Conservation (phyloP, 306 rosid genomes). For the Vigna reflexopilosa region DNA sequence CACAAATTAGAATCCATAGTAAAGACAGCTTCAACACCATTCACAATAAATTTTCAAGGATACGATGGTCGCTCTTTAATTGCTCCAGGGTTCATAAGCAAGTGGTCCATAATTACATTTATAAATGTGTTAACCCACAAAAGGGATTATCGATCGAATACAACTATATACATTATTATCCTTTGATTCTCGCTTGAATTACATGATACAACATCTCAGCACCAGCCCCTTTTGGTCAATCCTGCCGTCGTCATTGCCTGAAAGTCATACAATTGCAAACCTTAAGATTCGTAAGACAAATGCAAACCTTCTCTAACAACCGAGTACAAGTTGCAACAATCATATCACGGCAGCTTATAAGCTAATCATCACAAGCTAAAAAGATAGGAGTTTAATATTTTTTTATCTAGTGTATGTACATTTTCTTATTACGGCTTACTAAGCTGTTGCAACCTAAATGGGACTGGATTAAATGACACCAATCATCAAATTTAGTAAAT, state of each 20-base stretch:
- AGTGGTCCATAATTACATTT: constrained; percentile 54
- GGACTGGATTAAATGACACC: too few species aligned
- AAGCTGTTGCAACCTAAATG: too few species aligned
- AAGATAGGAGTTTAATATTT: constrained; percentile 2
- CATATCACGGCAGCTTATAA: constrained; percentile 8
- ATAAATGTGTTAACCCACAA: constrained; percentile 53
- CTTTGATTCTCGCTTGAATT: constrained; percentile 54
- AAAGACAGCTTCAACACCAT: constrained; percentile 38
- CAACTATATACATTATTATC: constrained; percentile 60
- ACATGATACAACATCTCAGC: constrained; percentile 83
- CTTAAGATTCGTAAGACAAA: constrained; percentile 9
- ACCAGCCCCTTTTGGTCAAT: constrained; percentile 89
- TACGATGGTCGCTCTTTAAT: constrained; percentile 41
- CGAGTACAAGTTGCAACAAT: constrained; percentile 24
- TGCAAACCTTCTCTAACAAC: constrained; percentile 28
- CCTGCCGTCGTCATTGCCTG: constrained; percentile 93
- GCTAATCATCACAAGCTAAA: constrained; percentile 2
- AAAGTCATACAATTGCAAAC: constrained; percentile 27
- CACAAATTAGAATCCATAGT: constrained; percentile 35
- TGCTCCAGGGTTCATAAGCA: constrained; percentile 50
- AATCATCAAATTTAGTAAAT: too few species aligned
- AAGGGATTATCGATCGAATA: constrained; percentile 50
- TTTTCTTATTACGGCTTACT: too few species aligned
- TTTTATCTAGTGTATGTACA: constrained; percentile 1
- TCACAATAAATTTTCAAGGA: constrained; percentile 29